Evolutionary conservation across 345 rosid species (phyloP).

Genomic region (Sapria himalayana): DNA sequence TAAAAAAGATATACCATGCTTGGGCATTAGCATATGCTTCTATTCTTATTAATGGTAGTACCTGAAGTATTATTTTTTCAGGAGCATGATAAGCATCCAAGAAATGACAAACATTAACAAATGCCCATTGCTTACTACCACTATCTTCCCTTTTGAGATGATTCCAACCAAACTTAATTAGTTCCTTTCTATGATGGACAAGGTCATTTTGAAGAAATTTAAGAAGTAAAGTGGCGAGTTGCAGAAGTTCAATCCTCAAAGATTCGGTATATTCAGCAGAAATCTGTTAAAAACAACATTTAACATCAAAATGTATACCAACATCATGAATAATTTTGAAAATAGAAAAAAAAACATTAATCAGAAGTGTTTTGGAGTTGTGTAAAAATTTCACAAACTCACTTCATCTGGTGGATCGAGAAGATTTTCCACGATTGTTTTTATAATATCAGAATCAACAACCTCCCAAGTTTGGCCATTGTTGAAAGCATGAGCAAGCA

Average conservation of each 20-base stretch:
- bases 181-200: conserved; percentile 92
- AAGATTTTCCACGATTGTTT: conserved; percentile 92
- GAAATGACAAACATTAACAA: conserved; percentile 98
- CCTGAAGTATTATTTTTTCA: conserved; percentile 97
- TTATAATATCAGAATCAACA: conserved; percentile 66
- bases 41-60: no score
- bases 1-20: no score
- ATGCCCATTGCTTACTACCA: conserved; percentile 99
- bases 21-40: no score
- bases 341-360: background rate
- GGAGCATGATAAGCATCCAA: conserved; percentile 99
- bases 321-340: background rate
- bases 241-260: conserved; percentile 91
- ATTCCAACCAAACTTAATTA: conserved; percentile 98
- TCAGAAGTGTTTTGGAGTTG: no score
- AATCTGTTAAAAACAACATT: conserved; percentile 23
- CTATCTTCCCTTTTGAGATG: conserved; percentile 99
- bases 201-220: conserved; percentile 89
- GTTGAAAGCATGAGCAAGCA: conserved; percentile 94
- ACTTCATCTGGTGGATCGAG: conserved; percentile 99
- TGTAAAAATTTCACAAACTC: background rate
- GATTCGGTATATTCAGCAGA: conserved; percentile 98
- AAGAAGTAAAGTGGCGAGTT: conserved; percentile 88
- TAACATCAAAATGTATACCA: conserved; percentile 5
- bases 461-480: conserved; percentile 87